Evolutionary conservation across 1,284 basidiomycete genomes (phyloP), one percentile per base, ranked within the genome.

Genomic region (Tranzscheliella williamsii): DNA sequence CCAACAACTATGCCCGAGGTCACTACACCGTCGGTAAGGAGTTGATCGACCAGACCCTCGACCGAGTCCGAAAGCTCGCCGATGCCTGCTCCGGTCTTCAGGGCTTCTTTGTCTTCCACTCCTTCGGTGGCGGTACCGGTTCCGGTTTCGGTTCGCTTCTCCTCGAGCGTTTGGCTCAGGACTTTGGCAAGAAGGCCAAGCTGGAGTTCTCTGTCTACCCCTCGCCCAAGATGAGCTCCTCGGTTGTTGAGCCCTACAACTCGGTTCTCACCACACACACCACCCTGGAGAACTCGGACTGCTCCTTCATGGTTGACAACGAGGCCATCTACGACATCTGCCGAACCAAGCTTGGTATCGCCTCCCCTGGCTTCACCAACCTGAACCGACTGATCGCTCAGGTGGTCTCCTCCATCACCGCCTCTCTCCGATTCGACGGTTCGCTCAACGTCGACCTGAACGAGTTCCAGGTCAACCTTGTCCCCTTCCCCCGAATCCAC

Each of bases 91-190:
- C 87, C 35, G 95, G 95, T 79, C 87, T 98, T 35, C 95, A 99
- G 81, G 94, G 95, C 72, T 98, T 98, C 86, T 98, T 99, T 79
- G 91, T 98, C 78, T 98, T 98, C 86, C 95, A 98, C 83, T 98
- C 95, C 35, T 96, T 97, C 78, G 95, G 95, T 78, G 95, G 95
- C 80, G 95, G 95, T 80, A 98, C 94, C 72, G 95, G 95, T 76
- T 98, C 95, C 61, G 95, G 95, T 73, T 97, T 99, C 80, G 95
- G 95, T 78, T 93, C 95, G 43, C 87, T 98, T 71, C 84, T 98
- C 46, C 85, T 98, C 63, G 95, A 98, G 81, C 87, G 91, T 56
- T 86, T 98, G 58, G 94, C 93, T 33, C 87, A 89, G 61, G 94
- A 98, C 82, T 98, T 97, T 75, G 95, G 95, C 80, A 98, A 98